A percentile compares a stretch with the other conserved stretches of the same genome.
phyloP scores from a whole-genome alignment of 2,329 filamentous ascomycete genomes.

The Botrytis paeoniae region DNA sequence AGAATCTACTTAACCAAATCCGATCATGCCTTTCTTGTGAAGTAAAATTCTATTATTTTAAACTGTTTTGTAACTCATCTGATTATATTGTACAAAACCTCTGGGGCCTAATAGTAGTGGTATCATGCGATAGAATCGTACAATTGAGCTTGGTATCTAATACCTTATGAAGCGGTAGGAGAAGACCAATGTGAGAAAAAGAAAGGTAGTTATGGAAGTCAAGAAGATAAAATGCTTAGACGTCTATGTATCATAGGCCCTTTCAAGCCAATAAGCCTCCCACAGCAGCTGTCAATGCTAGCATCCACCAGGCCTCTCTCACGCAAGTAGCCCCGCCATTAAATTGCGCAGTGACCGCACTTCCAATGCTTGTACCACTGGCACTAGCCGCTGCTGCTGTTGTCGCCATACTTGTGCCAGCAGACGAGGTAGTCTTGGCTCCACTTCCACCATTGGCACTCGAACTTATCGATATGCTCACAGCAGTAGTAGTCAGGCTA shows the following conservation, averaged over 20 bases:
- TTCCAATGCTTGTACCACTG: neutral
- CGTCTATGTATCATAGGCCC: neutral
- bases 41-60: neutral
- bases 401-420: neutral
- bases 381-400: neutral
- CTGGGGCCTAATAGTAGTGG: neutral
- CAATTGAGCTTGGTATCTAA: neutral
- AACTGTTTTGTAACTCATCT: neutral
- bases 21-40: neutral
- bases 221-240: neutral
- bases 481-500: neutral
- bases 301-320: neutral
- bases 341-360: neutral
- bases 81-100: neutral
- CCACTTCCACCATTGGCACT: neutral
- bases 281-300: neutral
- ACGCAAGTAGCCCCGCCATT: neutral
- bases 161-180: neutral
- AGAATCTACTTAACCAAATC: neutral
- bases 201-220: neutral
- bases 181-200: neutral
- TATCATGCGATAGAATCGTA: neutral
- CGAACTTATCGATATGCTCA: neutral
- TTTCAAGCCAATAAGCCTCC: neutral
- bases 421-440: neutral